Evolutionary conservation across 768 basidiomycete genomes (phyloP), one percentile per base, ranked within the genome.

Genomic region (Boletus coccyginus): DNA sequence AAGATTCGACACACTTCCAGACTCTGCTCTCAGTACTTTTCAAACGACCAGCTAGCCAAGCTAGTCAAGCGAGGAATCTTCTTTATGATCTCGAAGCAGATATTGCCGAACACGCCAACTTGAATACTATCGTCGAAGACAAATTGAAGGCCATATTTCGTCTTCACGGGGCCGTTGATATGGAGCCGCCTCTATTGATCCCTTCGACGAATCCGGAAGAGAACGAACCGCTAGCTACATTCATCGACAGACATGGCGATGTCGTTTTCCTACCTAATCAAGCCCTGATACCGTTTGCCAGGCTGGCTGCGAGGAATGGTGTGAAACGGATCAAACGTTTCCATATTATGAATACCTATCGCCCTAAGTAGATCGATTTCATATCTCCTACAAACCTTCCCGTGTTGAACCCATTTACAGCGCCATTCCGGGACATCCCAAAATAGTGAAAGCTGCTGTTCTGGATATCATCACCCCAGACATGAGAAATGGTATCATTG

Each of bases 121-220:
- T 95, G 61, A 88, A 85, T 62, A 82, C 84, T 12, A 83, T 87
- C 5, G 90, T 95, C 7, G 81, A 88, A 58, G 90, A 94, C 47
- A 84, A 85, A 17, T 75, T 97, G 6, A 77, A 82, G 3, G 75
- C 86, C 2, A 85, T 94, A 17, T 95, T 96, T 71, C 83, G 87
- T 38, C 78, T 95, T 6, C 95, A 95, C 65, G 95, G 95, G 7
- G 94, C 95, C 4, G 84, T 96, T 2, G 85, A 94, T 59, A 87
- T 88, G 72, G 90, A 91, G 62, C 88, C 93, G 1, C 88, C 93
- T 0, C 71, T 95, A n/a, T 76, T 97, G 12, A 83, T 92, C 69
- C 94, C 90, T 1, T 77, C 83, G 2, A 77, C 82, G 46, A 79
- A 85, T 32, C 73, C 78, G 4, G 82, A 84, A 17, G 86, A 90